Evolutionary conservation across 2,329 filamentous ascomycete species (phyloP), one percentile per base, ranked within the genome.

Genomic region (Pseudogymnoascus sp.): DNA sequence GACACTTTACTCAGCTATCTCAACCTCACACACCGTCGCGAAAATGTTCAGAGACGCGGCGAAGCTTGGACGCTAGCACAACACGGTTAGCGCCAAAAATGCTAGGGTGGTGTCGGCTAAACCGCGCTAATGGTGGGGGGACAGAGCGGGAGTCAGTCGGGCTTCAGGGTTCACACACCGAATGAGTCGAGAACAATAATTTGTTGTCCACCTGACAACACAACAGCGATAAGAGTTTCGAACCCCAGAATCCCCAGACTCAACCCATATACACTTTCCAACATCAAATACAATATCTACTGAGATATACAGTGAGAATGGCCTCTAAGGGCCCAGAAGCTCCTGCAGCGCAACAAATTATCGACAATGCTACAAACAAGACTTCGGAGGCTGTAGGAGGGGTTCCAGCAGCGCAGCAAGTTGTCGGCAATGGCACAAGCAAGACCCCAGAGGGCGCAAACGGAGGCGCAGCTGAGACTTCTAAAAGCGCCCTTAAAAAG

Each of bases 401-500:
- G 58, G 63, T 63, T 58, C 57, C 66, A 62, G 66, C 63, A 60
- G 70, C 67, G 64, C 29, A 33, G 21, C 47, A 37, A 26, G 57
- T 40, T 26, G 57, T 26, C 9, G 17, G 21, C 33, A 40, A 59
- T 40, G 37, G 21, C 9, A 26, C 57, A 26, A 59, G 17, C 57
- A 59, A 59, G 57, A 11, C 37, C 7, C 2, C 17, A 26, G 57
- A 59, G 33, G 59, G 35, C 15, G 39, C 59, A 37, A 17, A 11
- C 61, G 69, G 70, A 59, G 63, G 63, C 50, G 47, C 66, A 62
- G 65, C 63, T 58, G 70, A 68, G 64, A 77, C 76, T 62, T 85
- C 83, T 67, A 86, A 86, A 78, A 85, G 81, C 73, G 83, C 83
- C 67, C 73, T 82, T 70, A 86, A 86, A 74, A 86, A 85, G 78